phyloP scores from a whole-genome alignment of 2,329 filamentous ascomycete species.

The Penicillium decumbens region DNA sequence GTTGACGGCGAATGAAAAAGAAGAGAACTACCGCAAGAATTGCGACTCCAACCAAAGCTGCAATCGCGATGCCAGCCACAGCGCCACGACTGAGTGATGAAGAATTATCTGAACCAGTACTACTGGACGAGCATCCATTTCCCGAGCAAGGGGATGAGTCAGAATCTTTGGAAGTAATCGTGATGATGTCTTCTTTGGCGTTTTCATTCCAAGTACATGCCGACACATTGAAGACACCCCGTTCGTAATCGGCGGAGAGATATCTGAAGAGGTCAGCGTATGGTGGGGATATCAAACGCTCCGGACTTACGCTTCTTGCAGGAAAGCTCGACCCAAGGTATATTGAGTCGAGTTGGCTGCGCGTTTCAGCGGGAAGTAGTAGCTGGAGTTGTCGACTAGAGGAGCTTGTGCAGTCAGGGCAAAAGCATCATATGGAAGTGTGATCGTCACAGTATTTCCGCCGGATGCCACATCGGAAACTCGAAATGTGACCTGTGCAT shows the following conservation, averaged over 20 bases:
- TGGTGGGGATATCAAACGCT: not conserved
- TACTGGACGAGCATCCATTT: not conserved
- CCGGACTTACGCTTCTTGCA: conserved; percentile 56
- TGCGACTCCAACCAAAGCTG: conserved; percentile 10
- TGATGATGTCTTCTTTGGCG: conserved; percentile 11
- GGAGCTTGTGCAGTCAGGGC: conserved; percentile 45
- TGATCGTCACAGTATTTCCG: conserved; percentile 13
- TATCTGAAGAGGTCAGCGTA: conserved; percentile 35
- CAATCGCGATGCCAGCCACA: conserved; percentile 17
- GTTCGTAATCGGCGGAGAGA: conserved; percentile 55
- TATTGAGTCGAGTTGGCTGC: conserved; percentile 52
- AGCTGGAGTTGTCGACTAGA: conserved; percentile 47
- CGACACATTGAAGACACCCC: conserved; percentile 51
- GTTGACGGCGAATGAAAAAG: conserved; percentile 14
- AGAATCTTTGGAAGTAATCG: conserved; percentile 8
- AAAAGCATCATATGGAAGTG: conserved; percentile 44
- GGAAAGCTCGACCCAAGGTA: conserved; percentile 62
- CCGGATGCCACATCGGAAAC: conserved; percentile 46
- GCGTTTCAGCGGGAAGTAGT: conserved; percentile 64
- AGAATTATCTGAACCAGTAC: not conserved
- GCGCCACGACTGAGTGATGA: conserved; percentile 10
- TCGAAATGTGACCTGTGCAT: conserved; percentile 55
- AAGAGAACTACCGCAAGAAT: conserved; percentile 8
- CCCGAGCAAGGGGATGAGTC: conserved; percentile 4
- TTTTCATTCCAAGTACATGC: conserved; percentile 12